These are phyloP conservation scores for Colletotrichum sansevieriae DNA, from an alignment of 2,329 filamentous ascomycete species.

Conservation along the genomic window DNA sequence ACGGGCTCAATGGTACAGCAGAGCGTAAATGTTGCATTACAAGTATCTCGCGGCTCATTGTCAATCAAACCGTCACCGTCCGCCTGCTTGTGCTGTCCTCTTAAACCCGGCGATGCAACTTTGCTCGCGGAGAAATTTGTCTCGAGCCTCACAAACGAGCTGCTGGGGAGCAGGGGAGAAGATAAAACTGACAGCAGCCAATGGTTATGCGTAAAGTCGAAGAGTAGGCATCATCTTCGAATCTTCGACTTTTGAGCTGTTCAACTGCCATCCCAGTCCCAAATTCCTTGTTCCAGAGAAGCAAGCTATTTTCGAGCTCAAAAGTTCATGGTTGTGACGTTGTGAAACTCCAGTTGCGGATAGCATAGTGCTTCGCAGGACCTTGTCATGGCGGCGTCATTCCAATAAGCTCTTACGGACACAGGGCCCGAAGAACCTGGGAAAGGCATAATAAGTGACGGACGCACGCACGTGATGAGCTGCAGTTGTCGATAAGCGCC, in stretches of 20 bases:
- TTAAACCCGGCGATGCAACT: background rate
- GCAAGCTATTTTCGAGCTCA: background rate
- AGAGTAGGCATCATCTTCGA: background rate
- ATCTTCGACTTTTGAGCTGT: background rate
- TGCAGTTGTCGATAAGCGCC: conserved; percentile 1
- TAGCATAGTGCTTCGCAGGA: conserved; percentile 2
- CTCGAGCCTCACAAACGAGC: conserved; percentile 19
- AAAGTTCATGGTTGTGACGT: background rate
- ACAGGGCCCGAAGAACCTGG: background rate
- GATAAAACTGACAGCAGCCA: background rate
- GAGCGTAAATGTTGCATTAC: background rate
- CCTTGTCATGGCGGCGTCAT: background rate
- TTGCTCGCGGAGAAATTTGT: background rate
- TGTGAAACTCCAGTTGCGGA: background rate
- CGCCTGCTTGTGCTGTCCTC: conserved; percentile 6
- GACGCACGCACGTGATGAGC: background rate
- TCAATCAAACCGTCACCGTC: conserved; percentile 19
- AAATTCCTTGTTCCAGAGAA: background rate
- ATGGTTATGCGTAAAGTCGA: background rate
- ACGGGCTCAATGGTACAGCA: background rate
- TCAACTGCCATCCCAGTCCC: background rate
- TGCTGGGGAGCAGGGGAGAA: background rate
- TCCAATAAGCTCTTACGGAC: background rate
- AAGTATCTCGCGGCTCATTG: background rate
- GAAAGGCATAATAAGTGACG: background rate